A percentile compares a stretch with the other conserved stretches of the same genome.
Evolutionary conservation across 2,329 filamentous ascomycete genomes (phyloP).

Genomic region (Pseudogymnoascus sp.): DNA sequence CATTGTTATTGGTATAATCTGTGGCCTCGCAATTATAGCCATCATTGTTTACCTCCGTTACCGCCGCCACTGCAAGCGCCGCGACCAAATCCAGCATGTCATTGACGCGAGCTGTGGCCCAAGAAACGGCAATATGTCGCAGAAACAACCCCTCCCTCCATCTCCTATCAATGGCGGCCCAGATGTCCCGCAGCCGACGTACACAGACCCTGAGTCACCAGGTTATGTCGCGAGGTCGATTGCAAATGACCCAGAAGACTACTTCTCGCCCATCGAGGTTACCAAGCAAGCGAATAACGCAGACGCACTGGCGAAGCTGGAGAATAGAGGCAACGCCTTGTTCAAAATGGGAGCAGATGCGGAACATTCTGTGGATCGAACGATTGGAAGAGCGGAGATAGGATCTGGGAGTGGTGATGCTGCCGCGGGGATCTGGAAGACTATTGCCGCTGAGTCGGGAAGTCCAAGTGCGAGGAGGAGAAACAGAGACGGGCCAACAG

Average conservation of each 20-base stretch:
- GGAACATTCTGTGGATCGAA: not conserved
- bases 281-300: not conserved
- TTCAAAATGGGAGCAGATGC: not conserved
- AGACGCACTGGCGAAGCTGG: not conserved
- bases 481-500: not conserved
- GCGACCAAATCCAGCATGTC: not conserved
- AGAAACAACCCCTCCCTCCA: not conserved
- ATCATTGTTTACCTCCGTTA: not conserved
- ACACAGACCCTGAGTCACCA: not conserved
- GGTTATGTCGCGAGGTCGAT: not conserved
- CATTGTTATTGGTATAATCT: not conserved
- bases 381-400: not conserved
- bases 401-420: not conserved
- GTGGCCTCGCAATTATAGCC: not conserved
- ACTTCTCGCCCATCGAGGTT: not conserved
- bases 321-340: not conserved
- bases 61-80: not conserved
- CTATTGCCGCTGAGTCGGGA: not conserved
- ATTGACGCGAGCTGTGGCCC: not conserved
- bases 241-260: not conserved
- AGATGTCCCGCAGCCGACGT: not conserved
- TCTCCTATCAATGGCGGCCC: not conserved
- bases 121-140: not conserved
- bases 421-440: not conserved
- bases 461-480: not conserved